Evolutionary conservation across 2,329 filamentous ascomycete species (phyloP).

Genomic region (Thermomyces lanuginosus): DNA sequence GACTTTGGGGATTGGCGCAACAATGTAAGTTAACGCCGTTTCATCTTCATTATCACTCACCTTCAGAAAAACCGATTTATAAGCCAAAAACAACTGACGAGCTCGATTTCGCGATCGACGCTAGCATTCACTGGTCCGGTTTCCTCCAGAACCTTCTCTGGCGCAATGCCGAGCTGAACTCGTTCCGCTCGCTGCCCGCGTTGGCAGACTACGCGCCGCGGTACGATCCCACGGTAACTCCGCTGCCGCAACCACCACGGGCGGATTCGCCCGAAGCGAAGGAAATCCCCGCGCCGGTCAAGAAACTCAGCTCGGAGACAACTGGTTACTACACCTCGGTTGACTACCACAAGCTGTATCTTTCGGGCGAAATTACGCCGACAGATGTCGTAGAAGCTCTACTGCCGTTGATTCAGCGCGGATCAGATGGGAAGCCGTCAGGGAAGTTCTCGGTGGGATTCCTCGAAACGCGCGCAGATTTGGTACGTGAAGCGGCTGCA

Average conservation of each 20-base stretch:
- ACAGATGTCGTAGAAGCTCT: slow-evolving; percentile 54
- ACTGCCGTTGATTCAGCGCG: slow-evolving; percentile 51
- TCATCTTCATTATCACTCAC: background rate
- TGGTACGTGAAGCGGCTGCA: slow-evolving; percentile 50
- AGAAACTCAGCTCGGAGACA: slow-evolving; percentile 17
- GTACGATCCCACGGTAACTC: slow-evolving; percentile 43
- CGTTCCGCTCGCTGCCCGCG: slow-evolving; percentile 38
- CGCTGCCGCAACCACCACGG: too few relatives aligned
- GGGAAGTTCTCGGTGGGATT: slow-evolving; percentile 57
- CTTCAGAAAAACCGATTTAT: background rate
- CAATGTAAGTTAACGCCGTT: slow-evolving; percentile 34
- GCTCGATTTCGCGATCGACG: background rate
- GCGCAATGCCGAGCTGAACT: slow-evolving; percentile 51
- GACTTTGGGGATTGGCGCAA: slow-evolving; percentile 44
- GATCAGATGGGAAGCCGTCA: slow-evolving; percentile 34
- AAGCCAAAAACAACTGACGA: background rate
- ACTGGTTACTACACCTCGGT: slow-evolving; percentile 49
- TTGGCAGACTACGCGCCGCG: slow-evolving; percentile 39
- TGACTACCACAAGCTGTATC: slow-evolving; percentile 65
- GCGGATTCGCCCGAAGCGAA: slow-evolving; percentile 6
- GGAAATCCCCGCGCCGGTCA: slow-evolving; percentile 14
- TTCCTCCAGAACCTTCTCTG: slow-evolving; percentile 51
- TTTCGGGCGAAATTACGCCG: slow-evolving; percentile 53
- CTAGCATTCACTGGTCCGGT: slow-evolving; percentile 41
- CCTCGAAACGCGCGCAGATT: slow-evolving; percentile 47